phyloP scores from a whole-genome alignment of 495 filamentous ascomycete genomes.

The Hypoxylon perforatum region DNA sequence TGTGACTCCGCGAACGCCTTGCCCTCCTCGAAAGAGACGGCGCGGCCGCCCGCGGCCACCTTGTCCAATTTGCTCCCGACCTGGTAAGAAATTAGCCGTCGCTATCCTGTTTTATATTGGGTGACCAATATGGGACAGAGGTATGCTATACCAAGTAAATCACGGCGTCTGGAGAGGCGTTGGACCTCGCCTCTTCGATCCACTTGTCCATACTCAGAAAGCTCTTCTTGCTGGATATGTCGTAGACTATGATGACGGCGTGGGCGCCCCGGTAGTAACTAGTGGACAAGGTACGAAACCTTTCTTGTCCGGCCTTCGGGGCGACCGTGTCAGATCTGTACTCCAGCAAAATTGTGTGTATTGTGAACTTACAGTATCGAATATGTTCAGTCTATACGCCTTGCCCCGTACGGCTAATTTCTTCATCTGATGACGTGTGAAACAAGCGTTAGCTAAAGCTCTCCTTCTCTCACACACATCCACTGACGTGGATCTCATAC shows the following conservation, averaged over 20 bases:
- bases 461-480: neutral
- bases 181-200: constrained; percentile 67
- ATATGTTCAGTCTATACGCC: constrained; percentile 65
- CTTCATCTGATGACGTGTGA: constrained; percentile 49
- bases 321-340: constrained; percentile 6
- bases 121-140: neutral
- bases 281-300: constrained; percentile 70
- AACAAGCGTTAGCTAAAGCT: neutral
- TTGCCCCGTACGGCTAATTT: constrained; percentile 62
- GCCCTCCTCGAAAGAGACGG: constrained; percentile 64
- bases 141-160: constrained; percentile 59
- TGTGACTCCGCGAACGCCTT: constrained; percentile 60
- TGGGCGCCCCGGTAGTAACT: constrained; percentile 71
- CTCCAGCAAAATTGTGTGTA: neutral
- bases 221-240: constrained; percentile 64
- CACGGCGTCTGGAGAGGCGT: constrained; percentile 63
- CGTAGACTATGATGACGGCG: constrained; percentile 69
- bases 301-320: constrained; percentile 62
- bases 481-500: too few relatives aligned
- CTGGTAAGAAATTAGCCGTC: constrained; percentile 21
- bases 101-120: neutral
- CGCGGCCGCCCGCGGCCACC: constrained; percentile 49
- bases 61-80: constrained; percentile 69
- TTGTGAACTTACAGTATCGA: constrained; percentile 63
- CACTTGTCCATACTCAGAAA: constrained; percentile 68